Percentiles rank a stretch among this genome's conserved stretches.
These are phyloP conservation scores for Aleurites moluccanus DNA, from an alignment of 441 rosid genomes.

Conservation along the genomic window DNA sequence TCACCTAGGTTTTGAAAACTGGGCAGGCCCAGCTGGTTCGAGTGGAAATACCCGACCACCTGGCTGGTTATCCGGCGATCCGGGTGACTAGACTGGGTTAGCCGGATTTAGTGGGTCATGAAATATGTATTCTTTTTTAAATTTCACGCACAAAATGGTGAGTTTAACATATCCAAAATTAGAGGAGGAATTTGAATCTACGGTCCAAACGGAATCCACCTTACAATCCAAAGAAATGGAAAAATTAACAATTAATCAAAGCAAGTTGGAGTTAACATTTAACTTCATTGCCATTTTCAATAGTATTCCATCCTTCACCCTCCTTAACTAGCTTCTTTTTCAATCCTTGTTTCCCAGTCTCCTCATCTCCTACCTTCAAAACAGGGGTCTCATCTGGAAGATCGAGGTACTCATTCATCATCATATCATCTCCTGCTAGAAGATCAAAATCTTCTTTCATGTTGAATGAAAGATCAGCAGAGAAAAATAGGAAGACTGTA, in stretches of 20 bases:
- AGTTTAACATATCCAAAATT: too few species aligned
- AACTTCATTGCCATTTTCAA: conserved; percentile 65
- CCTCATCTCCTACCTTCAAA: conserved; percentile 65
- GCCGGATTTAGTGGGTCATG: too few species aligned
- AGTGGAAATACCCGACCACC: too few species aligned
- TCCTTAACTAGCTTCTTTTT: conserved; percentile 69
- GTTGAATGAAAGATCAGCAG: background rate
- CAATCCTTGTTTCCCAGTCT: conserved; percentile 59
- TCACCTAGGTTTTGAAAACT: too few species aligned
- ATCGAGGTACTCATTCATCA: conserved; percentile 33
- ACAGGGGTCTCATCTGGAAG: conserved; percentile 31
- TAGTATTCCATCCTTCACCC: conserved; percentile 70
- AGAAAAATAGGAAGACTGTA: background rate
- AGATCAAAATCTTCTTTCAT: conserved; percentile 71
- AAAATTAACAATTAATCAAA: background rate
- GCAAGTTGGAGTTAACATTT: conserved; percentile 43
- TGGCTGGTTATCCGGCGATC: too few species aligned
- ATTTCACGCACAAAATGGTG: too few species aligned
- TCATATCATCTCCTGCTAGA: conserved; percentile 33
- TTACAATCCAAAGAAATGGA: too few species aligned
- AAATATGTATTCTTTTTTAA: too few species aligned
- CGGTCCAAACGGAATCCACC: too few species aligned
- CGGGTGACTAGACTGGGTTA: too few species aligned
- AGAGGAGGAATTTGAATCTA: too few species aligned
- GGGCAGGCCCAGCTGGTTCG: too few species aligned